Percentiles rank a stretch among this genome's conserved stretches.
phyloP scores from a whole-genome alignment of 371 early-diverging fungal genomes.

The Zopfochytrium polystomum region DNA sequence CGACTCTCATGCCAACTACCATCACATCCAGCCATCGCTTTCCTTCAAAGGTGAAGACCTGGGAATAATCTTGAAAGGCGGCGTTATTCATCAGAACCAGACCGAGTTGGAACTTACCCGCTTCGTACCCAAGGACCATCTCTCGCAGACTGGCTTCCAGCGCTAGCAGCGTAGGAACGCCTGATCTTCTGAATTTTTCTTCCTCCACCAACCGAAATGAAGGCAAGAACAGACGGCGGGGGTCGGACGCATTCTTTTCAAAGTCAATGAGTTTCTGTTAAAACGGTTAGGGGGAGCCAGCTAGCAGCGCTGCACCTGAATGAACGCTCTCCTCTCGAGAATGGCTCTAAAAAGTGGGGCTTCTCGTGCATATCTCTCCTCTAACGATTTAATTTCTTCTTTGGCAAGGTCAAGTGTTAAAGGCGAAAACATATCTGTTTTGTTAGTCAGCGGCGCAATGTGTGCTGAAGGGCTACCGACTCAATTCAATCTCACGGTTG shows the following conservation, averaged over 20 bases:
- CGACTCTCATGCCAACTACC: not conserved
- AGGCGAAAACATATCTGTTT: constrained; percentile 34
- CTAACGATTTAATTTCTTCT: constrained; percentile 23
- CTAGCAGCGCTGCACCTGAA: constrained; percentile 44
- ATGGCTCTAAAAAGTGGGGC: constrained; percentile 51
- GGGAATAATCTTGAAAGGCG: not conserved
- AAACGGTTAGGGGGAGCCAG: constrained; percentile 4
- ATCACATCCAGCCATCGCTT: constrained; percentile 2
- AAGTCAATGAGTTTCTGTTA: constrained; percentile 74
- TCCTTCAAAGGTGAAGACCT: not conserved
- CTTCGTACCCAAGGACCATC: constrained; percentile 38
- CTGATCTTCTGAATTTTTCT: constrained; percentile 82
- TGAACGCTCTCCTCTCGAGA: constrained; percentile 55
- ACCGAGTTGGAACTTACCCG: constrained; percentile 5
- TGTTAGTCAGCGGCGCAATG: constrained; percentile 14
- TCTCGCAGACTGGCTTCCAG: constrained; percentile 66
- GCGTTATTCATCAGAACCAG: not conserved
- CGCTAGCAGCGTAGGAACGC: constrained; percentile 75
- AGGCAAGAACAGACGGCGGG: constrained; percentile 72
- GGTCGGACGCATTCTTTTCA: constrained; percentile 84
- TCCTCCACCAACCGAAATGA: constrained; percentile 83
- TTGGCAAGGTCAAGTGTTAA: constrained; percentile 22
- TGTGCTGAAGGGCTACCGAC: constrained; percentile 30
- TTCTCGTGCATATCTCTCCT: constrained; percentile 44
- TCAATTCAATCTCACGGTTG: constrained; percentile 34